Conservation (phyloP, 1,139 yeast species). For the Debaryomyces nepalensis region DNA sequence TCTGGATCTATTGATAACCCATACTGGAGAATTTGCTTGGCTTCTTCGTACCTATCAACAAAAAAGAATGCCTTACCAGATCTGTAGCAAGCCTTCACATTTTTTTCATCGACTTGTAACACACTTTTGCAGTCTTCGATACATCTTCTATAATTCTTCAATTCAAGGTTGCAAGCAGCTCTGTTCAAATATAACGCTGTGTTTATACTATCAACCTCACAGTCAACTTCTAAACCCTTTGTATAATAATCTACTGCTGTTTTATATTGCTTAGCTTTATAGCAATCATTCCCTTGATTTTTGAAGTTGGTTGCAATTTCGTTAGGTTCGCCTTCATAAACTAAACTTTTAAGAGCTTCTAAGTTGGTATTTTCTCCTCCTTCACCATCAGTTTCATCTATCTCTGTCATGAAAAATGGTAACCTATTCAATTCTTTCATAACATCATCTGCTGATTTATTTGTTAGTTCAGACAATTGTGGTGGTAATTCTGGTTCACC, state of each 20-base stretch:
- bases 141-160: slow-evolving; percentile 82
- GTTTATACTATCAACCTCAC: slow-evolving; percentile 56
- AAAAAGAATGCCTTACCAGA: slow-evolving; percentile 81
- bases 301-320: slow-evolving; percentile 91
- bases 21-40: slow-evolving; percentile 64
- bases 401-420: slow-evolving; percentile 93
- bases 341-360: slow-evolving; percentile 89
- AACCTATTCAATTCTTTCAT: slow-evolving; percentile 77
- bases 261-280: slow-evolving; percentile 66
- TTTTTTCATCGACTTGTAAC: slow-evolving; percentile 64
- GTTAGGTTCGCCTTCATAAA: slow-evolving; percentile 94
- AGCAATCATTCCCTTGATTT: slow-evolving; percentile 90
- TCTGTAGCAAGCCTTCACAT: slow-evolving; percentile 83
- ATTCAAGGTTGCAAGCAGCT: slow-evolving; percentile 89
- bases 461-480: slow-evolving; percentile 68
- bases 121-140: slow-evolving; percentile 86
- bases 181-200: slow-evolving; percentile 75
- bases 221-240: slow-evolving; percentile 75
- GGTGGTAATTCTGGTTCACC: slow-evolving; percentile 88
- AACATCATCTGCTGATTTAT: slow-evolving; percentile 75
- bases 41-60: slow-evolving; percentile 73
- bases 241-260: slow-evolving; percentile 81
- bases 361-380: slow-evolving; percentile 76
- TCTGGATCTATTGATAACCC: slow-evolving; percentile 64
- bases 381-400: slow-evolving; percentile 77